Evolutionary conservation across 164 flowering plant species (phyloP).

Genomic region (Berberis thunbergii): DNA sequence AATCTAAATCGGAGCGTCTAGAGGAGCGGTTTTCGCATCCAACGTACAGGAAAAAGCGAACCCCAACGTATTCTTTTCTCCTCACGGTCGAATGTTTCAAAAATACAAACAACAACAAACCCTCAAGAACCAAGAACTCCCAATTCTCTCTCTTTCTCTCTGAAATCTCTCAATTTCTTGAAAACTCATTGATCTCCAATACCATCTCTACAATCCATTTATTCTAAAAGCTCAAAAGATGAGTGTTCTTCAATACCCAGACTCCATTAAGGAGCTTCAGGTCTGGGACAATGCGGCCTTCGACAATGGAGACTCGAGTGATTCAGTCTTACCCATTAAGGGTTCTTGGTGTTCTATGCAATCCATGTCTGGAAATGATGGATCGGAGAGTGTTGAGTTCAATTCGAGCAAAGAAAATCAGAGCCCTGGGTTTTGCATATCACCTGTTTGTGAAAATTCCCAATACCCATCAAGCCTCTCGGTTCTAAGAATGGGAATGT

Average conservation of each 20-base stretch:
- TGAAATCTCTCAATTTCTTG: background rate
- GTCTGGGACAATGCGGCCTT: slow-evolving; percentile 78
- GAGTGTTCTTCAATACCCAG: slow-evolving; percentile 42
- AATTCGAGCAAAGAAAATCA: slow-evolving; percentile 55
- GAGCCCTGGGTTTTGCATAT: slow-evolving; percentile 22
- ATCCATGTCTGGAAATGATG: slow-evolving; percentile 13
- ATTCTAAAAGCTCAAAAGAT: slow-evolving; percentile 10
- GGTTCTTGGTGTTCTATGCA: slow-evolving; percentile 12
- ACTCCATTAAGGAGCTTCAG: slow-evolving; percentile 41
- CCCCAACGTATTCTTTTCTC: slow-evolving; percentile 32
- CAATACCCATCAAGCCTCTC: background rate
- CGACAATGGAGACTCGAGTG: slow-evolving; percentile 28
- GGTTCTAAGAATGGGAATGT: slow-evolving; percentile 7
- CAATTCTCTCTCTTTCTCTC: background rate
- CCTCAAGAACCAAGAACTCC: background rate
- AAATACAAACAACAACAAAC: background rate
- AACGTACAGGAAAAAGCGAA: slow-evolving; percentile 29
- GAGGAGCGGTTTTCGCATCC: slow-evolving; percentile 32
- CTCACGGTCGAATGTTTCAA: slow-evolving; percentile 54
- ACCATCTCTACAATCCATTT: background rate
- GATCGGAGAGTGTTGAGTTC: slow-evolving; percentile 21
- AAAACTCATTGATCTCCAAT: background rate
- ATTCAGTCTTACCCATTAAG: background rate
- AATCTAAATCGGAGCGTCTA: slow-evolving; percentile 54
- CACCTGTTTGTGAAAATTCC: slow-evolving; percentile 24